Percentiles rank a stretch among this genome's conserved stretches.
Conservation (phyloP, 306 rosid genomes). For the Sophora flavescens region DNA sequence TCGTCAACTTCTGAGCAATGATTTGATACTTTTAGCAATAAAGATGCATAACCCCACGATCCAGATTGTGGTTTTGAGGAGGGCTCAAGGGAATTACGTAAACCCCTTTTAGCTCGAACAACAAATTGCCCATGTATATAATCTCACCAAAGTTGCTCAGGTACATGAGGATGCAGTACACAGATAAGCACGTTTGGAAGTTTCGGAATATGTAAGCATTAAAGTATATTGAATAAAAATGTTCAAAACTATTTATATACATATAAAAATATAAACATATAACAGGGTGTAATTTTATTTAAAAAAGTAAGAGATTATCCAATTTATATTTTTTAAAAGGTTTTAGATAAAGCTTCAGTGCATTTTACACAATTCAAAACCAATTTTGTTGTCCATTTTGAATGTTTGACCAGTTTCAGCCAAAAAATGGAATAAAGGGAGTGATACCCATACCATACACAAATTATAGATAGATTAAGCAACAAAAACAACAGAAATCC, state of each 20-base stretch:
- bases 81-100: too few relatives aligned
- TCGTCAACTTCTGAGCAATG: too few relatives aligned
- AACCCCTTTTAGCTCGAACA: too few relatives aligned
- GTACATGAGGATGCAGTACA: not conserved
- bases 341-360: conserved; percentile 4
- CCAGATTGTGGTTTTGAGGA: too few relatives aligned
- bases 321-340: not conserved
- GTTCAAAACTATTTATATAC: not conserved
- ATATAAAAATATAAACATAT: not conserved
- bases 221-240: not conserved
- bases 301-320: not conserved
- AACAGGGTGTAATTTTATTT: not conserved
- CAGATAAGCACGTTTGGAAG: not conserved
- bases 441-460: not conserved
- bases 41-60: too few relatives aligned
- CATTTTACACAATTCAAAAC: conserved; percentile 31
- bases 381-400: conserved; percentile 8
- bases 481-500: conserved; percentile 34
- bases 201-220: not conserved
- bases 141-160: too few relatives aligned
- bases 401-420: conserved; percentile 5
- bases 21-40: too few relatives aligned
- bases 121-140: too few relatives aligned
- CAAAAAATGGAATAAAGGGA: not conserved
- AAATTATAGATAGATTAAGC: conserved; percentile 1